These are phyloP conservation scores for Populus hybrid DNA, from an alignment of 441 rosid genomes.

Conservation along the genomic window DNA sequence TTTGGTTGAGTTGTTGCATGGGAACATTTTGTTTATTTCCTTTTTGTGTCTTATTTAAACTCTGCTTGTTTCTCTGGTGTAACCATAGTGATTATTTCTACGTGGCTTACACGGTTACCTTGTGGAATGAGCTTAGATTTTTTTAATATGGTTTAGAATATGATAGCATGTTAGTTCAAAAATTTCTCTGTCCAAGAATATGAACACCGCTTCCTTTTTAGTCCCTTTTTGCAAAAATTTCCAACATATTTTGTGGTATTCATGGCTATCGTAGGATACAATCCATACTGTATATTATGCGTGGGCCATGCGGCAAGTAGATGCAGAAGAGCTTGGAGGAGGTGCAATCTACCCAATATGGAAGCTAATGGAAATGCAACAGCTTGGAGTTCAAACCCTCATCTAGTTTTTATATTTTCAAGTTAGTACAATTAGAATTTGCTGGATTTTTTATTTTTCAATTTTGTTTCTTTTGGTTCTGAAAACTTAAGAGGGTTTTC, in stretches of 20 bases:
- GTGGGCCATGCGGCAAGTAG: slow-evolving; percentile 96
- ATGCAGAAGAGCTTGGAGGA: slow-evolving; percentile 71
- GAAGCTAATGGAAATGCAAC: slow-evolving; percentile 68
- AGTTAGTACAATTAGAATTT: slow-evolving; percentile 18
- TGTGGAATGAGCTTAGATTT: background rate
- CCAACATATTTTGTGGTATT: background rate
- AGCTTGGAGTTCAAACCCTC: slow-evolving; percentile 63
- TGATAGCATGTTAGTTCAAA: background rate
- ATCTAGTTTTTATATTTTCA: slow-evolving; percentile 32
- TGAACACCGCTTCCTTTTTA: background rate
- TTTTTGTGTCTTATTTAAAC: background rate
- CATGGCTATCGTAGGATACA: slow-evolving; percentile 51
- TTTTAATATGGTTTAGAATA: background rate
- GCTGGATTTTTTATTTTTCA: background rate
- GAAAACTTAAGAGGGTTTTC: slow-evolving; percentile 28
- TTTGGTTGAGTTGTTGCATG: background rate
- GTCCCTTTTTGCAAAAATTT: background rate
- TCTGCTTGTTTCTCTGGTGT: background rate
- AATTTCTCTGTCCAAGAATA: background rate
- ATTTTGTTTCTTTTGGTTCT: background rate
- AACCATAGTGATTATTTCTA: background rate
- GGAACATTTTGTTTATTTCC: background rate
- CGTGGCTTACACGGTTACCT: background rate
- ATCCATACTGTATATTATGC: slow-evolving; percentile 72
- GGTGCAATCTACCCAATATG: slow-evolving; percentile 79